Conservation (phyloP, 176 grass and related monocot species). For the Rhipidocladum racemiflorum region DNA sequence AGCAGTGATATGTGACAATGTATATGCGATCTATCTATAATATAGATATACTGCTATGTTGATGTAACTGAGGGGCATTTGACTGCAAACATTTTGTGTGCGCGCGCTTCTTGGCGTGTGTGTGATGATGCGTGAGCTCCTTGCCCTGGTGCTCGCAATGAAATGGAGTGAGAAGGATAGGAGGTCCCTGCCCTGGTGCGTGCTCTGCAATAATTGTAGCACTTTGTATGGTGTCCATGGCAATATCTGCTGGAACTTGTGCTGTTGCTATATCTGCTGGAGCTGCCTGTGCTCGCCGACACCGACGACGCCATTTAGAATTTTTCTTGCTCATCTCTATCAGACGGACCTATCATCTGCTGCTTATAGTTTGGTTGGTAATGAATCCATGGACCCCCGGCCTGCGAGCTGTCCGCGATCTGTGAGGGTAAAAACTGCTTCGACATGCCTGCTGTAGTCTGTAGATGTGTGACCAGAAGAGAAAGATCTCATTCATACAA, state of each 20-base stretch:
- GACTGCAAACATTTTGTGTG: neutral
- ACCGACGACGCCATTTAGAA: constrained; percentile 20
- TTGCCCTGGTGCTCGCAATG: too few relatives aligned
- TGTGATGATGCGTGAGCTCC: too few relatives aligned
- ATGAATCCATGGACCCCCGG: neutral
- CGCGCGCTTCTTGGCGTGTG: neutral
- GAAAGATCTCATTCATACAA: neutral
- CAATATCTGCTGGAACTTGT: neutral
- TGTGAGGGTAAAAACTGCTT: neutral
- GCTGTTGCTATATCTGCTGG: neutral
- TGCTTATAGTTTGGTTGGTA: neutral
- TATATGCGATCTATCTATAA: neutral
- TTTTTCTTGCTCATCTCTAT: neutral
- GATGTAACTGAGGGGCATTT: neutral
- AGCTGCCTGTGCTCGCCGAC: constrained; percentile 1
- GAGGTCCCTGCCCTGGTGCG: neutral
- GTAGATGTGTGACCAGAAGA: too few relatives aligned
- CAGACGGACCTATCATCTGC: neutral
- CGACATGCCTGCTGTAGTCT: neutral
- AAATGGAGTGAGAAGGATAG: too few relatives aligned
- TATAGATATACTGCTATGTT: neutral
- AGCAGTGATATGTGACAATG: neutral
- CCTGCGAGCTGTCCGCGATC: neutral
- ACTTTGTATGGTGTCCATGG: neutral
- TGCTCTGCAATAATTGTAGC: neutral